phyloP scores from a whole-genome alignment of 2,329 filamentous ascomycete genomes.

The Nemania diffusa region DNA sequence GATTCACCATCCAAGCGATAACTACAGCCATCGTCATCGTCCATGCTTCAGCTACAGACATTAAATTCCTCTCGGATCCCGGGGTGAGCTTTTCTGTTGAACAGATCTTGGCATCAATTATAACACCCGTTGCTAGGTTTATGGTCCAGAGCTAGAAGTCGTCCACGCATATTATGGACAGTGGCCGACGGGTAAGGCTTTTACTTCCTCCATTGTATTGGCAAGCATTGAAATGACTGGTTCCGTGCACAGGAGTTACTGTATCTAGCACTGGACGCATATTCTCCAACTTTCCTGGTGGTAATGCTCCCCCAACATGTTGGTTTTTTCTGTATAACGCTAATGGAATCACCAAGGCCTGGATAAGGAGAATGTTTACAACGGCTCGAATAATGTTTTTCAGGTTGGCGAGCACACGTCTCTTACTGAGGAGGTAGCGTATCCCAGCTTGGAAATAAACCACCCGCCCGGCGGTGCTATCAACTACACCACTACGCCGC shows the following conservation, averaged over 20 bases:
- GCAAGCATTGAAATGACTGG: not conserved
- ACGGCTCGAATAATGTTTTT: slow-evolving; percentile 50
- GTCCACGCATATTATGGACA: slow-evolving; percentile 63
- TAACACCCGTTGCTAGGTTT: slow-evolving; percentile 24
- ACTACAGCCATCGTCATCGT: not conserved
- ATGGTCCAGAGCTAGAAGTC: slow-evolving; percentile 58
- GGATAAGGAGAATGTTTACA: slow-evolving; percentile 58
- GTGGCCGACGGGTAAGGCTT: slow-evolving; percentile 53
- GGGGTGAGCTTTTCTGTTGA: slow-evolving; percentile 30
- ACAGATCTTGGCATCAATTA: not conserved
- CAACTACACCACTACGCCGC: slow-evolving; percentile 60
- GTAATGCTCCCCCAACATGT: slow-evolving; percentile 18
- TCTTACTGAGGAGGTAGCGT: slow-evolving; percentile 39
- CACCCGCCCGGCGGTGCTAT: slow-evolving; percentile 58
- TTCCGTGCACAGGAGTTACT: slow-evolving; percentile 53
- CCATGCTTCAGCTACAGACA: slow-evolving; percentile 28
- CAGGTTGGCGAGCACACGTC: slow-evolving; percentile 54
- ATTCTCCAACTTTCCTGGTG: slow-evolving; percentile 62
- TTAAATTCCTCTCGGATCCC: slow-evolving; percentile 38
- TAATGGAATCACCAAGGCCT: slow-evolving; percentile 49
- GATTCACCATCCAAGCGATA: not conserved
- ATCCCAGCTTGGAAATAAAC: slow-evolving; percentile 53
- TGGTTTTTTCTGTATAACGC: not conserved
- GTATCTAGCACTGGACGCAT: slow-evolving; percentile 61
- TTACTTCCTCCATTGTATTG: not conserved